A percentile compares a stretch with the other conserved stretches of the same genome.
phyloP scores from a whole-genome alignment of 1,284 basidiomycete genomes.

The Ustilago nuda region DNA sequence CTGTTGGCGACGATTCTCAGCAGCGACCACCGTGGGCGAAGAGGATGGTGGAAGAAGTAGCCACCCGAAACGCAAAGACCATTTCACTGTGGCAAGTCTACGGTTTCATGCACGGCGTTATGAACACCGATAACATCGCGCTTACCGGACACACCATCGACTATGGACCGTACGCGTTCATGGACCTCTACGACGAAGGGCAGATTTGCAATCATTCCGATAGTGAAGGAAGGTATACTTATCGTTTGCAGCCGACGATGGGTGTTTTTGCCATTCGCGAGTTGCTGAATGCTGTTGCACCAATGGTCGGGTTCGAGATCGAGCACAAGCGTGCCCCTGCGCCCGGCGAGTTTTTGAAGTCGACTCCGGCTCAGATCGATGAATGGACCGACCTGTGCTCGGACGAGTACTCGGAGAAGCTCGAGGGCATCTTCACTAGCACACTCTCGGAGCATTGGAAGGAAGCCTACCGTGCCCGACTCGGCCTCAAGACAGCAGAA shows the following conservation, averaged over 20 bases:
- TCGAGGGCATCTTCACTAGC: conserved; percentile 48
- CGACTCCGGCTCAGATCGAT: conserved; percentile 38
- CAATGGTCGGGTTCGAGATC: conserved; percentile 53
- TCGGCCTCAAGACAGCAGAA: conserved; percentile 44
- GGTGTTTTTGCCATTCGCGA: conserved; percentile 56
- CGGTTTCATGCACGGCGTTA: conserved; percentile 74
- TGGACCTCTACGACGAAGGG: conserved; percentile 76
- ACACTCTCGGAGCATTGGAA: conserved; percentile 60
- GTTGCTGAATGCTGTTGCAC: conserved; percentile 39
- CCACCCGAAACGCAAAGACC: conserved; percentile 86
- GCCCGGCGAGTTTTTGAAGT: conserved; percentile 51
- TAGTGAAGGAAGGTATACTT: conserved; percentile 85
- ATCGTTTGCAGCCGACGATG: conserved; percentile 74
- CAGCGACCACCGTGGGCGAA: conserved; percentile 50
- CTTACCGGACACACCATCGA: conserved; percentile 92
- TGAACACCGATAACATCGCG: conserved; percentile 86
- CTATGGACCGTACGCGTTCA: conserved; percentile 84
- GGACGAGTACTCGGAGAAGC: conserved; percentile 41
- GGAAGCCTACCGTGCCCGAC: conserved; percentile 41
- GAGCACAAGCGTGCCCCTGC: conserved; percentile 67
- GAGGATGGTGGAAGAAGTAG: conserved; percentile 70
- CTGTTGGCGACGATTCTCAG: conserved; percentile 4
- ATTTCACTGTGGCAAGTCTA: conserved; percentile 87
- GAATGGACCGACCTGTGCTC: conserved; percentile 46
- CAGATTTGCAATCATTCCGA: conserved; percentile 97